Evolutionary conservation across 2,329 filamentous ascomycete genomes (phyloP).

Genomic region (Macrophomina tecta): DNA sequence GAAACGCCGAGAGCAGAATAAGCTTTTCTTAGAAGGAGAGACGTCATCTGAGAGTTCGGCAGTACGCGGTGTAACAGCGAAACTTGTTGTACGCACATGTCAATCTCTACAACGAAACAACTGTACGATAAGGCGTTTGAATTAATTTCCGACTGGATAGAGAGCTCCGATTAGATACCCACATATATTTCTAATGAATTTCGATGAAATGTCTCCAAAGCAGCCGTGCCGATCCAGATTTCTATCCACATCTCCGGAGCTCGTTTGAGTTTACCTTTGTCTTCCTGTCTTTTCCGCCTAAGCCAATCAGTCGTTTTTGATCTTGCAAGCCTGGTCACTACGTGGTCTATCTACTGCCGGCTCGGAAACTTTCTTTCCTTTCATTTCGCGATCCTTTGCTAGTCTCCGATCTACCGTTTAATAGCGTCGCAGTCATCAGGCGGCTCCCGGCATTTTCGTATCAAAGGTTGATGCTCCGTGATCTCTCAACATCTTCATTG

Average conservation of each 20-base stretch:
- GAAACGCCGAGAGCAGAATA: neutral
- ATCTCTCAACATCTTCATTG: no score
- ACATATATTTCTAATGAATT: slow-evolving; percentile 7
- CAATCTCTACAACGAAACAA: neutral
- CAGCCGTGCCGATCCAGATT: neutral
- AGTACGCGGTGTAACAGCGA: neutral
- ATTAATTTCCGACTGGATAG: slow-evolving; percentile 5
- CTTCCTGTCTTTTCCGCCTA: neutral
- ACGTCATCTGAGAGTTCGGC: neutral
- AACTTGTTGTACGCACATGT: neutral
- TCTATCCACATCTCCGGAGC: neutral
- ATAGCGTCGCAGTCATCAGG: no score
- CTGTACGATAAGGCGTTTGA: neutral
- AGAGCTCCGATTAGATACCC: slow-evolving; percentile 16
- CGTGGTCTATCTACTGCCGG: neutral
- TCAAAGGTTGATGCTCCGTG: no score
- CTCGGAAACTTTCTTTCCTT: neutral
- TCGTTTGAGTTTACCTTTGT: neutral
- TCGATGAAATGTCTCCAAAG: neutral
- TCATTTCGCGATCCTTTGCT: no score
- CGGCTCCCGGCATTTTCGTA: no score
- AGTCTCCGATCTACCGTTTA: no score
- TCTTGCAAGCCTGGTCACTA: neutral
- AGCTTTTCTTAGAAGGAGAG: neutral
- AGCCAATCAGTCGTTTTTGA: neutral